Conservation (phyloP, 257 asterid species). For the Primulina huaijiensis region DNA sequence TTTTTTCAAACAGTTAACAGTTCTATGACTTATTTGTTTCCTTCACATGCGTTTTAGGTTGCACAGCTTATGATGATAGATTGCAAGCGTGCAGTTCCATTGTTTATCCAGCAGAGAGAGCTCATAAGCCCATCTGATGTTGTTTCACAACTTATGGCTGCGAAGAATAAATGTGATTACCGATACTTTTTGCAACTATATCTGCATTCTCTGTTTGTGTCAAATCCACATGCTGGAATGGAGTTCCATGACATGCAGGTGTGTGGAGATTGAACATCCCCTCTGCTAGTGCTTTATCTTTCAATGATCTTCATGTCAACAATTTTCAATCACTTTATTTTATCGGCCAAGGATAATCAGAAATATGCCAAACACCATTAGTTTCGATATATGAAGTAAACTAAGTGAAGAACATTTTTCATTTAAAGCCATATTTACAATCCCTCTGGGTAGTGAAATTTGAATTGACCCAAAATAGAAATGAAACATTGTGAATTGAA, state of each 20-base stretch:
- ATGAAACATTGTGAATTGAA: neutral
- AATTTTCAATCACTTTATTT: neutral
- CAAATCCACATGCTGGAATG: constrained; percentile 83
- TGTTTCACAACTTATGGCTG: constrained; percentile 75
- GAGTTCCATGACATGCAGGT: constrained; percentile 99
- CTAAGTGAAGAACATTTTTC: constrained; percentile 14
- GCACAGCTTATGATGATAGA: constrained; percentile 94
- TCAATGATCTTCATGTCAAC: constrained; percentile 1
- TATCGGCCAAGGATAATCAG: constrained; percentile 14
- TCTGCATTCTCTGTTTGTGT: constrained; percentile 73
- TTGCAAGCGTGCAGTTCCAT: constrained; percentile 69
- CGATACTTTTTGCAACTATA: constrained; percentile 64
- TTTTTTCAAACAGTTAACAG: neutral
- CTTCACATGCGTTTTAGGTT: constrained; percentile 52
- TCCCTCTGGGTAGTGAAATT: neutral
- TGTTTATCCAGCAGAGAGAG: constrained; percentile 71
- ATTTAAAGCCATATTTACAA: neutral
- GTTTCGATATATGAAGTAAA: neutral
- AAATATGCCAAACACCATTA: neutral
- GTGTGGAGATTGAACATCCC: constrained; percentile 21
- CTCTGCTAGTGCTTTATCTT: constrained; percentile 8
- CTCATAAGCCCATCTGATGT: constrained; percentile 75
- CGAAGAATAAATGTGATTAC: constrained; percentile 60
- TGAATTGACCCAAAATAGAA: neutral
- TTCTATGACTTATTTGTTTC: constrained; percentile 16